Evolutionary conservation across 768 basidiomycete genomes (phyloP), one percentile per base, ranked within the genome.

Genomic region (Panus rudis): DNA sequence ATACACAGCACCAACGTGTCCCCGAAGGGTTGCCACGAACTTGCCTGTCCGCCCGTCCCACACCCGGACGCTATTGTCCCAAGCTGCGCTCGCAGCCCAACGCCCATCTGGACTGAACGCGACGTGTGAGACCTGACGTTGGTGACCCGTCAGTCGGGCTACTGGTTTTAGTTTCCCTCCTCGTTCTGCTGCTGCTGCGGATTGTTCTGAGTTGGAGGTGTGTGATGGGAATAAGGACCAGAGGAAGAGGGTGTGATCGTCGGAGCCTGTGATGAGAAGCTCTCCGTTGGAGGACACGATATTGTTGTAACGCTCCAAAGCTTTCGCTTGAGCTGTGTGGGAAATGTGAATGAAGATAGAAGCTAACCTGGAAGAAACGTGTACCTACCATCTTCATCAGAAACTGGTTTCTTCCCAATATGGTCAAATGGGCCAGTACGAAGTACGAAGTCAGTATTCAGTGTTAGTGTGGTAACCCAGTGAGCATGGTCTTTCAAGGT

Each of bases 241-340:
- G 11, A 99, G 76, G 76, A 93, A 97, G 39, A 97, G 79, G 0
- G 94, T 99, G 62, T 97, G 94, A 61, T 99, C 94, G 60, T 99
- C 93, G 3, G 93, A 97, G 17, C 92, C 93, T 4, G 92, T 91
- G 60, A 97, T 94, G 51, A 94, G 69, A 4, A 90, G 71, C 61
- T 97, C 93, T 10, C 90, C 83, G 1, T 63, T 66, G 12, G 58
- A 71, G 23, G 73, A 66, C 16, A 85, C 71, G 44, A 89, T 71
- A 5, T 70, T 66, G 25, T 83, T 81, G 63, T 94, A 98, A 28
- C 92, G 82, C 41, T 69, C 75, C 42, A 82, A 66, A 4, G 93
- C 92, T 17, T 83, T 67, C 11, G 74, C 61, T 69, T 89, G 81
- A 1, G 90, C 92, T 92, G 48, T n/a, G 35, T 32, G 25, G 32